Percentiles rank a stretch among this genome's conserved stretches.
phyloP scores from a whole-genome alignment of 306 rosid genomes.

The Trifolium subterraneum region DNA sequence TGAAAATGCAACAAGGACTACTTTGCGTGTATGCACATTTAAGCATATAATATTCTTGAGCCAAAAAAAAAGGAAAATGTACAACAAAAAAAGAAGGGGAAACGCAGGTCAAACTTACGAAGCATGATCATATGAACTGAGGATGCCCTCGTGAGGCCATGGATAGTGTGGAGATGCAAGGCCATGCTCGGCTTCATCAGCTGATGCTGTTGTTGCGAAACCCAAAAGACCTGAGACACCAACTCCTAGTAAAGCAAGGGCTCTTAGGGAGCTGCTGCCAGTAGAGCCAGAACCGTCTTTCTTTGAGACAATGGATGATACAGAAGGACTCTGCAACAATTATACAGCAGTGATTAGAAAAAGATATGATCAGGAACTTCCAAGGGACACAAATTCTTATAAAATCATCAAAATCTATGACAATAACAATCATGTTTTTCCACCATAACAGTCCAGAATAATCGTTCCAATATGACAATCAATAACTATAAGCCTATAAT shows the following conservation, averaged over 20 bases:
- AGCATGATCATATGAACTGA: slow-evolving; percentile 97
- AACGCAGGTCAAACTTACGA: slow-evolving; percentile 64
- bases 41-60: not conserved
- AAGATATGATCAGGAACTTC: not conserved
- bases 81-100: not conserved
- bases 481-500: slow-evolving; percentile 16
- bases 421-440: not conserved
- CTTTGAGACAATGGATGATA: slow-evolving; percentile 63
- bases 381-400: slow-evolving; percentile 4
- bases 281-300: slow-evolving; percentile 64
- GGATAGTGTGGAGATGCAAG: slow-evolving; percentile 89
- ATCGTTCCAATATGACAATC: slow-evolving; percentile 10
- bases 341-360: slow-evolving; percentile 31
- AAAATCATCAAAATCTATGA: not conserved
- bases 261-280: slow-evolving; percentile 71
- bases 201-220: slow-evolving; percentile 80
- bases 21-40: not conserved
- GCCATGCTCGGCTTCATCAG: slow-evolving; percentile 99
- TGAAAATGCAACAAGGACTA: slow-evolving; percentile 18
- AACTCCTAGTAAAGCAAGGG: slow-evolving; percentile 88
- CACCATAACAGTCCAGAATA: slow-evolving; percentile 7
- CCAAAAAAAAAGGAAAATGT: not conserved
- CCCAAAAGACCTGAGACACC: slow-evolving; percentile 80
- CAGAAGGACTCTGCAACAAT: slow-evolving; percentile 55
- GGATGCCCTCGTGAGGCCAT: slow-evolving; percentile 98